Evolutionary conservation across 1,139 yeast genomes (phyloP), one percentile per base, ranked within the genome.

Genomic region (Yamadazyma sp.): DNA sequence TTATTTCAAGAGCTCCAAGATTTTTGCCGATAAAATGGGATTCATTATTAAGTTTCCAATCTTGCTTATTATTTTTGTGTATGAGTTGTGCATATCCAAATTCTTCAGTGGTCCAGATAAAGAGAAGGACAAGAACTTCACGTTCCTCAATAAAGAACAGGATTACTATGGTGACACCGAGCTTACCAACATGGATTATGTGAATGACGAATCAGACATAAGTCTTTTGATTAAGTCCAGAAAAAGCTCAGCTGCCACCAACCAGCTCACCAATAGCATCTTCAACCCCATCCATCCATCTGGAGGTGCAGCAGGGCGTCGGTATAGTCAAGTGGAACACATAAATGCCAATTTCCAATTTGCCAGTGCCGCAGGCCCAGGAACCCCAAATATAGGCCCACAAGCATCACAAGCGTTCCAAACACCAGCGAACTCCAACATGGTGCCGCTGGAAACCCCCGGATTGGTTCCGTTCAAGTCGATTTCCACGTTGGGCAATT

Each of bases 21-120:
- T 59, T 22, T 43, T 50, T 18, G 32, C 45, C 3, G 38, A 34
- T 27, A 46, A 31, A n/a, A 27, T 43, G 18, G 41, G 40, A 6
- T 38, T 39, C 22, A 56, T 15, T 53, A 64, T 49, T 59, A 67
- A 44, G 30, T 51, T 59, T 17, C 76, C 76, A 0, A 58, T 68
- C 2, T 54, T 68, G 13, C 36, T 64, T 16, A 40, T 59, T 6
- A 62, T 70, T 6, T 67, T 57, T 40, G 33, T 55, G 12, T 67
- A 69, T 48, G 76, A 70, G 42, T 34, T 53, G 22, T 36, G 58
- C 1, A 41, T 58, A 4, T 52, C 62, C 18, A 52, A 51, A 26
- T 51, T 38, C 38, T 43, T 17, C 44, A 47, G 23, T 48, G 42
- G 7, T 6, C 7, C 22, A 3, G 20, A 32, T 2, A 46, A 28